These are phyloP conservation scores for Stephanodiscus triporus DNA, from an alignment of 108 stramenopile genomes.

Conservation along the genomic window DNA sequence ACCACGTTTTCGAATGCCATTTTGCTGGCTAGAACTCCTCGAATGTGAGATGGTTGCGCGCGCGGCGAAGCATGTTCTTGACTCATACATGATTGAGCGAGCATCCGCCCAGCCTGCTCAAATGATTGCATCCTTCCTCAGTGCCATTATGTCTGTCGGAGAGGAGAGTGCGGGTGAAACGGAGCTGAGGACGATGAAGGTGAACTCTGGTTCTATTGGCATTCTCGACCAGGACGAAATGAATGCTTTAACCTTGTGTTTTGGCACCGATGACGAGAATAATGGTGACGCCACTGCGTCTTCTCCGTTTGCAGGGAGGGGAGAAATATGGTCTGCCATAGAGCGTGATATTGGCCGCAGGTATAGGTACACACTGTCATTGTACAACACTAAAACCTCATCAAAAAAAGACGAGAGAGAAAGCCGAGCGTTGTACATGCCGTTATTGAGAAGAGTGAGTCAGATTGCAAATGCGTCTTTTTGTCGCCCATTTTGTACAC, in stretches of 20 bases:
- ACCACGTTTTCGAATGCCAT: conserved; percentile 74
- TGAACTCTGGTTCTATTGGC: conserved; percentile 31
- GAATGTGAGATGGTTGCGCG: conserved; percentile 98
- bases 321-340: conserved; percentile 79
- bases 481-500: too few relatives aligned
- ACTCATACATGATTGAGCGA: conserved; percentile 67
- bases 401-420: conserved; percentile 3
- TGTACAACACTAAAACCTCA: conserved; percentile 63
- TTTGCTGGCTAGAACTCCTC: conserved; percentile 92
- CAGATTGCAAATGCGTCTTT: too few relatives aligned
- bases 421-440: conserved; percentile 54
- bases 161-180: conserved; percentile 89
- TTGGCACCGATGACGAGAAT: conserved; percentile 45
- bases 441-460: conserved; percentile 87
- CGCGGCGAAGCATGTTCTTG: conserved; percentile 88
- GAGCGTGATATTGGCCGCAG: conserved; percentile 75
- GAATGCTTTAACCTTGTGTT: conserved; percentile 48
- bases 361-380: conserved; percentile 68
- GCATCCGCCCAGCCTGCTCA: conserved; percentile 69
- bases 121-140: conserved; percentile 84
- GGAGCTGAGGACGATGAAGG: conserved; percentile 34
- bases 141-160: conserved; percentile 77
- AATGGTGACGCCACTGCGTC: conserved; percentile 41
- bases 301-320: conserved; percentile 42
- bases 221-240: conserved; percentile 54